phyloP scores from a whole-genome alignment of 1,284 basidiomycete species.

The Cutaneotrichosporon mucoides region DNA sequence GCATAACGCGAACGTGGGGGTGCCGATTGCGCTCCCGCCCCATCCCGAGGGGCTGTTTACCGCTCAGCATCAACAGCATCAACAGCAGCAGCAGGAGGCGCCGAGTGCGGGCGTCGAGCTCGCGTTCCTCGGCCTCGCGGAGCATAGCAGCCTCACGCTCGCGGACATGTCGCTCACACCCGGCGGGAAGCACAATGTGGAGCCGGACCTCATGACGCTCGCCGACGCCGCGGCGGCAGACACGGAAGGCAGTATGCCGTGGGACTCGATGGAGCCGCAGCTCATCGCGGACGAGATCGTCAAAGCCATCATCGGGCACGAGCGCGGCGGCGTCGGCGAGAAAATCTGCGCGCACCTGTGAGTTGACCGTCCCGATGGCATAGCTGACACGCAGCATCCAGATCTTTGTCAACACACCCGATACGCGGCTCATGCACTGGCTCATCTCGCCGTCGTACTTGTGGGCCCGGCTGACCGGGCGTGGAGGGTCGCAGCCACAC shows the following conservation, averaged over 20 bases:
- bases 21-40: no score
- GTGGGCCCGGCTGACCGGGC: constrained; percentile 23
- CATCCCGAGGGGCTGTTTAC: background rate
- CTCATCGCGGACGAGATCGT: constrained; percentile 30
- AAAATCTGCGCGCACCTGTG: constrained; percentile 42
- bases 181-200: constrained; percentile 12
- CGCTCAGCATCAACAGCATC: background rate
- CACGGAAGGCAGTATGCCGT: constrained; percentile 16
- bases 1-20: no score
- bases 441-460: constrained; percentile 27
- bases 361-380: constrained; percentile 7
- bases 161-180: constrained; percentile 6
- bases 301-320: constrained; percentile 28
- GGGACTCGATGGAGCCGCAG: constrained; percentile 32
- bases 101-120: constrained; percentile 10
- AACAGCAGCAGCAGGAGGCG: background rate
- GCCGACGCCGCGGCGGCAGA: constrained; percentile 45
- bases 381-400: constrained; percentile 25
- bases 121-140: constrained; percentile 5
- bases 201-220: constrained; percentile 48
- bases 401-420: constrained; percentile 20
- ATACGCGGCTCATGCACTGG: constrained; percentile 14
- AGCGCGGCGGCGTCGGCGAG: constrained; percentile 33
- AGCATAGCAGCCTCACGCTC: constrained; percentile 5
- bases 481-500: constrained; percentile 26